A percentile compares a stretch with the other conserved stretches of the same genome.
phyloP scores from a whole-genome alignment of 345 rosid species.

The Clarkia xantiana region DNA sequence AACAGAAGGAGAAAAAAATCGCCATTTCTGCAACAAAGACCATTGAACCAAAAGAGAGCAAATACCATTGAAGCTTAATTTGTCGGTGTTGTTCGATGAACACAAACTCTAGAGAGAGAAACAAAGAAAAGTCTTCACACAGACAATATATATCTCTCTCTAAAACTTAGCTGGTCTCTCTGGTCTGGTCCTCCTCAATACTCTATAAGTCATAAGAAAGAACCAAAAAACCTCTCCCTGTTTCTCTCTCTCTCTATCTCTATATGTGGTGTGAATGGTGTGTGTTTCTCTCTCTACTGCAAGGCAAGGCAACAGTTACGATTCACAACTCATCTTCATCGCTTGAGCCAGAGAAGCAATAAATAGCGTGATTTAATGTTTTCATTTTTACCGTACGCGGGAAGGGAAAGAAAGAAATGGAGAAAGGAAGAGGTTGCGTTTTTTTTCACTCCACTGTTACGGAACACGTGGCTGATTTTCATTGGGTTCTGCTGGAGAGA shows the following conservation, averaged over 20 bases:
- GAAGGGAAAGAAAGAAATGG: constrained; percentile 3
- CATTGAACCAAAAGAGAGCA: background rate
- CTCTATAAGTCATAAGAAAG: too few species aligned
- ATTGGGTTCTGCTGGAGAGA: background rate
- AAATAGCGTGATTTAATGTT: background rate
- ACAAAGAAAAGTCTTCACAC: background rate
- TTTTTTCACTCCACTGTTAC: constrained; percentile 1
- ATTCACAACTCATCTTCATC: too few species aligned
- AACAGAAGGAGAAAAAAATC: background rate
- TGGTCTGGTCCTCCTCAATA: too few species aligned
- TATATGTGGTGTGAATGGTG: too few species aligned
- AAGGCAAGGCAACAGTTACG: too few species aligned
- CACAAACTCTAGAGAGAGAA: background rate
- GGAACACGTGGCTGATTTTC: constrained; percentile 5
- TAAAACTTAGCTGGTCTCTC: background rate
- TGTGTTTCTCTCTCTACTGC: too few species aligned
- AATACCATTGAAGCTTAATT: background rate
- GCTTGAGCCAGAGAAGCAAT: too few species aligned
- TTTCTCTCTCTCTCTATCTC: too few species aligned
- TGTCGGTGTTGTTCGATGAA: constrained; percentile 1
- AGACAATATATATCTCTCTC: background rate
- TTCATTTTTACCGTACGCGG: background rate
- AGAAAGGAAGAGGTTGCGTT: background rate
- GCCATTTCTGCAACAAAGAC: background rate
- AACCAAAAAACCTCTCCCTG: too few species aligned